Evolutionary conservation across 352 stramenopile species (phyloP).

Genomic region (Globisporangium recalcitrans): DNA sequence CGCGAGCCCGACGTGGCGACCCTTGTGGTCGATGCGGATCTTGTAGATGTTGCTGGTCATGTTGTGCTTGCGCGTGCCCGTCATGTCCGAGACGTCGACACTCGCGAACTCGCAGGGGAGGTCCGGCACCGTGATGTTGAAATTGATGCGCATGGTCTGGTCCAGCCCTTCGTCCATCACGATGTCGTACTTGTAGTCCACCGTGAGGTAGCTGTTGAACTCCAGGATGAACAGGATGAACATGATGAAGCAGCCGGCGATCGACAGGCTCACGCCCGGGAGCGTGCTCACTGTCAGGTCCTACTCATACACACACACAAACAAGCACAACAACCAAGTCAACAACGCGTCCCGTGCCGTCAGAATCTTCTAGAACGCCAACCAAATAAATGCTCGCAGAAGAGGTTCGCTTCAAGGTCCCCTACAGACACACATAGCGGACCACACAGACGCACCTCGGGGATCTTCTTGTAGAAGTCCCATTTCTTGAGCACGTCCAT

Average conservation of each 20-base stretch:
- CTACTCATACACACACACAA: conserved; percentile 17
- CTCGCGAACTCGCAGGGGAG: conserved; percentile 95
- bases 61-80: conserved; percentile 96
- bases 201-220: conserved; percentile 85
- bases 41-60: conserved; percentile 99
- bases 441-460: conserved; percentile 43
- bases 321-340: neutral
- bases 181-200: conserved; percentile 87
- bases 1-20: conserved; percentile 82
- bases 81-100: conserved; percentile 96
- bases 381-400: neutral
- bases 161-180: conserved; percentile 86
- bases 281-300: conserved; percentile 85
- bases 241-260: conserved; percentile 86
- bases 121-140: conserved; percentile 98
- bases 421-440: neutral
- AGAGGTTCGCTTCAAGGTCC: neutral
- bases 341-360: neutral
- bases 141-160: conserved; percentile 93
- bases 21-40: conserved; percentile 86
- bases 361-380: conserved; percentile 11
- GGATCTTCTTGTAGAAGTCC: conserved; percentile 92
- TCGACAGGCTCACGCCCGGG: conserved; percentile 79
- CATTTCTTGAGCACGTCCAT: conserved; percentile 89
- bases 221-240: conserved; percentile 87